Evolutionary conservation across 2,329 filamentous ascomycete genomes (phyloP), one percentile per base, ranked within the genome.

Genomic region (Cryphonectria naterciae): DNA sequence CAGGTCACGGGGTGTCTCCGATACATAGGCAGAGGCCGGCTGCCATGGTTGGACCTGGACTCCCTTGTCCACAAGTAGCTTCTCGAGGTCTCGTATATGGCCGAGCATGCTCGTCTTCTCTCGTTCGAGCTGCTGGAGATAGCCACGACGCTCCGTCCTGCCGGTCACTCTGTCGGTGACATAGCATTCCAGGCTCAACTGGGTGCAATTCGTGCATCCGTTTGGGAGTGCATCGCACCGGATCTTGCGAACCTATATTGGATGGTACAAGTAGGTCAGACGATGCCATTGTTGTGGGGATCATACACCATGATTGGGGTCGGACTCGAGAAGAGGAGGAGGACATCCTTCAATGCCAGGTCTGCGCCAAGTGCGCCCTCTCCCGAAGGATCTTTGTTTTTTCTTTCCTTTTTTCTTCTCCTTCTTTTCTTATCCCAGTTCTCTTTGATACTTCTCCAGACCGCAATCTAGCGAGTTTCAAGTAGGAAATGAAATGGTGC

Each of bases 141-240:
- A 94, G 68, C 94, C 94, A 76, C 94, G 86, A 70, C 90, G 89
- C 72, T 93, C 92, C 66, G 93, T 93, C 73, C 92, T 91, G 71
- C 93, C 93, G 4, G 93, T 95, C 77, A 96, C 93, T 76, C 94
- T 90, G 80, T 97, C 94, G 70, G 94, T 97, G 68, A 94, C 94
- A 81, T 89, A 91, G 82, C 94, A 97, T 77, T 93, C 88, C 76
- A 92, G 89, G 74, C 89, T 90, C 78, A 93, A 92, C 80, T 92
- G 90, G 75, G 89, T 83, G 83, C 94, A 97, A 76, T 93, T 92
- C 73, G 92, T 93, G 82, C 94, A 97, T 73, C 93, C 94, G 75
- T 93, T 91, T 43, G 92, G 89, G 56, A 92, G 85, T 68, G 90
- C 91, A 83, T 97, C 94, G 85, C 94, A 97, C 78, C 93, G 89